phyloP scores from a whole-genome alignment of 495 filamentous ascomycete species.

The Chaetomium fimeti region DNA sequence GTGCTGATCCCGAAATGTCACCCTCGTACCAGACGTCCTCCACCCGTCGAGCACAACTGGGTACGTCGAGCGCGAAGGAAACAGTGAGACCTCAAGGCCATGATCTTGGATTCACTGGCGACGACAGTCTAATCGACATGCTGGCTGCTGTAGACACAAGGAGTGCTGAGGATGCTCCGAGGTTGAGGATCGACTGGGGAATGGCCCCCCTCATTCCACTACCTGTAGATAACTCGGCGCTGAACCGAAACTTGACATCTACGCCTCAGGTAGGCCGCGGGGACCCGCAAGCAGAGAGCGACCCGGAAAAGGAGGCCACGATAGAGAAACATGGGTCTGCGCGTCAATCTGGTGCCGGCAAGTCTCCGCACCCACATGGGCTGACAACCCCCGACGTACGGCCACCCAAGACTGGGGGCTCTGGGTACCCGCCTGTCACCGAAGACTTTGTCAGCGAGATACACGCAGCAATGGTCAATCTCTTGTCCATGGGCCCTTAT shows the following conservation, averaged over 20 bases:
- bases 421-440: not conserved
- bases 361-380: not conserved
- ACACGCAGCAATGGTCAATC: conserved; percentile 15
- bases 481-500: conserved; percentile 23
- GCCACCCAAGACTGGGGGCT: not conserved
- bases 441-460: conserved; percentile 16
- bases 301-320: not conserved
- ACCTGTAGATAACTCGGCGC: not conserved
- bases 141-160: not conserved
- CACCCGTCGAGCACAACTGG: not conserved
- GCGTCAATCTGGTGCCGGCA: not conserved
- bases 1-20: not conserved
- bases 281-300: not conserved
- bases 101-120: not conserved
- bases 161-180: not conserved
- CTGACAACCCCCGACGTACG: not conserved
- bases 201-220: conserved; percentile 23
- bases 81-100: not conserved
- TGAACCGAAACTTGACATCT: not conserved
- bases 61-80: not conserved
- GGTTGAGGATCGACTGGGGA: conserved; percentile 11
- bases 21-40: not conserved
- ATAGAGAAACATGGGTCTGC: not conserved
- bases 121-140: conserved; percentile 16
- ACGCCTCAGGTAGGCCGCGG: not conserved